Evolutionary conservation across 2,329 filamentous ascomycete genomes (phyloP), one percentile per base, ranked within the genome.

Genomic region (Ophiosphaerella korrae): DNA sequence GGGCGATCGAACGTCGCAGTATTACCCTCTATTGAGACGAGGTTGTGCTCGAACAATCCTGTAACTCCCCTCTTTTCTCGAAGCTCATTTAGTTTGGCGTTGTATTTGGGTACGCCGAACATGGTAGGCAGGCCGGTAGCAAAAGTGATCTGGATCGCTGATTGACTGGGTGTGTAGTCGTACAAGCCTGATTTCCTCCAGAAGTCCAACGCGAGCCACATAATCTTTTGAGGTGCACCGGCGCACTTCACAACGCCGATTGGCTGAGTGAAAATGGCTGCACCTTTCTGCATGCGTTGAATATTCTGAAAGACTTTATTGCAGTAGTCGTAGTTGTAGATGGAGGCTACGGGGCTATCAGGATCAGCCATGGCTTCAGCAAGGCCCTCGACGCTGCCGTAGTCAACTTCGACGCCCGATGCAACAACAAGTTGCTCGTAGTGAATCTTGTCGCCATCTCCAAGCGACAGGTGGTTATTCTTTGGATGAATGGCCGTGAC

Each of bases 341-440:
- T 74, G 1, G 70, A 69, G 5, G 72, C 73, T 3, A 75, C 73
- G 16, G 58, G 62, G 0, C 70, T 55, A n/a, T 70, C 55, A 4
- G 64, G 59, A 39, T 75, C 60, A 16, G 64, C 67, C 1, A 75
- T 57, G n/a, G 73, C 73, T 48, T 75, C 68, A 7, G 68, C 55
- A 12, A 74, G 45, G 12, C 71, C 71, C 24, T 66, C 62, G 34
- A 74, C 63, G 32, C 63, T 70, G 11, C 45, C 53, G 6, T 55
- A 57, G 34, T 74, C 66, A n/a, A 72, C 55, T 7, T 59, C 60
- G 50, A 74, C 67, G 18, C 71, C 71, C 0, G 86, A 85, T 0
- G 73, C 84, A 0, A 88, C 84, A 31, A 88, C 77, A 1, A 88
- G 77, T 5, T 88, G 84, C 52, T 88, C 84, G 58, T 88, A 88